A percentile compares a stretch with the other conserved stretches of the same genome.
Conservation (phyloP, 2,329 filamentous ascomycete species). For the Aureobasidium sp. region DNA sequence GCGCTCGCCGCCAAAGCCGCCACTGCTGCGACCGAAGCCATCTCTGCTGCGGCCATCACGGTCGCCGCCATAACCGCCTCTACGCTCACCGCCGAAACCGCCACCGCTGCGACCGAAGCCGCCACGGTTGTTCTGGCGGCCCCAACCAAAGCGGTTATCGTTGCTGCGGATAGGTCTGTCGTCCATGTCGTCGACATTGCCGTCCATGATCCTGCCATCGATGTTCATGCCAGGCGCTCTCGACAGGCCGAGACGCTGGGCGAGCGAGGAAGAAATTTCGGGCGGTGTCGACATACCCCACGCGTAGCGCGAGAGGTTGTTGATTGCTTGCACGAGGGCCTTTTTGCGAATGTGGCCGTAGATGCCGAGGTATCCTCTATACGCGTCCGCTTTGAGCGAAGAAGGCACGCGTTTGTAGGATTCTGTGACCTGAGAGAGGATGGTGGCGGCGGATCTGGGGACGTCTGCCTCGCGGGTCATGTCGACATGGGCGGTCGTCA, state of each 20-base stretch:
- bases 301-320: slow-evolving; percentile 45
- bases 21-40: slow-evolving; percentile 13
- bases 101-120: background rate
- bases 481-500: slow-evolving; percentile 46
- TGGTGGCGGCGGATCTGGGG: slow-evolving; percentile 35
- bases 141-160: slow-evolving; percentile 9
- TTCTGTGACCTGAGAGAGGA: slow-evolving; percentile 37
- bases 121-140: background rate
- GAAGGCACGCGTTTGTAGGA: slow-evolving; percentile 40
- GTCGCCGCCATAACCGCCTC: background rate
- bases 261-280: slow-evolving; percentile 26
- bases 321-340: slow-evolving; percentile 44
- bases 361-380: slow-evolving; percentile 52
- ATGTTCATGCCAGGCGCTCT: slow-evolving; percentile 28
- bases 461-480: slow-evolving; percentile 35
- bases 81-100: slow-evolving; percentile 14
- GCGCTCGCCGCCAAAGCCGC: slow-evolving; percentile 14
- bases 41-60: slow-evolving; percentile 11
- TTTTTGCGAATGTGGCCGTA: slow-evolving; percentile 36
- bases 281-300: slow-evolving; percentile 50
- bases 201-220: background rate
- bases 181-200: slow-evolving; percentile 19
- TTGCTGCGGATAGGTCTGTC: slow-evolving; percentile 21
- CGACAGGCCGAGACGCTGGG: slow-evolving; percentile 25
- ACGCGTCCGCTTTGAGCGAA: slow-evolving; percentile 42